Base-by-base conservation (phyloP, 345 rosid species). In the Tarenaya hassleriana region DNA sequence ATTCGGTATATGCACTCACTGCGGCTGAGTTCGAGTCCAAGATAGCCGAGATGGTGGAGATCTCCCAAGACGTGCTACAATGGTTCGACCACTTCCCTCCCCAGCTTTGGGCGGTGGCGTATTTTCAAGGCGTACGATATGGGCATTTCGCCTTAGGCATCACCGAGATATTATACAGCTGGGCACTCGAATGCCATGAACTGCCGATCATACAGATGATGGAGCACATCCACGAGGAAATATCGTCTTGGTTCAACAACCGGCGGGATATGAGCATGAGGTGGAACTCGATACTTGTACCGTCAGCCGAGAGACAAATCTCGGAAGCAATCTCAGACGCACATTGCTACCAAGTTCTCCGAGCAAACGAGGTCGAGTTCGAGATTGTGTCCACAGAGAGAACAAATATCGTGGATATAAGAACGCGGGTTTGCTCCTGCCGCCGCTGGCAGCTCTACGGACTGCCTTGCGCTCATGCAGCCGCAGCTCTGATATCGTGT, bases 121-220 rank as follows among this genome's bases (percentile, higher is more conserved):
- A 87, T 70, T 91, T 87, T 74, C 95, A 84, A 32, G 95, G 98
- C 9, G 82, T 79, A 45, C 67, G 95, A 7, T 85, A 82, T 51
- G 96, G 98, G 34, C 98, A 92, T 70, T 92, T 92, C 37, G 72
- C 80, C 0, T 72, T 92, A 51, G 95, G 95, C 41, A 75, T 92
- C 33, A 92, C 95, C 0, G 98, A 88, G 72, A 56, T 78, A 37
- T 60, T 92, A 52, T 92, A 83, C 62, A 80, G 77, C 21, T 92
- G 98, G 98, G 95, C 98, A 31, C 81, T 84, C 7, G 96, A 88
- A 58, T 92, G 98, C 52, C 98, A 92, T 61, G 98, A 92, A 62
- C 86, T 86, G 24, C 97, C 97, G 10, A 18, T 90, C 49, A 81
- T 86, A 65, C 97, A 90, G 62, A 90, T 84, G 95, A 82, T 82